Evolutionary conservation across 139 green algal species (phyloP), one percentile per base, ranked within the genome.

Genomic region (Chlamydomonas asymmetrica): DNA sequence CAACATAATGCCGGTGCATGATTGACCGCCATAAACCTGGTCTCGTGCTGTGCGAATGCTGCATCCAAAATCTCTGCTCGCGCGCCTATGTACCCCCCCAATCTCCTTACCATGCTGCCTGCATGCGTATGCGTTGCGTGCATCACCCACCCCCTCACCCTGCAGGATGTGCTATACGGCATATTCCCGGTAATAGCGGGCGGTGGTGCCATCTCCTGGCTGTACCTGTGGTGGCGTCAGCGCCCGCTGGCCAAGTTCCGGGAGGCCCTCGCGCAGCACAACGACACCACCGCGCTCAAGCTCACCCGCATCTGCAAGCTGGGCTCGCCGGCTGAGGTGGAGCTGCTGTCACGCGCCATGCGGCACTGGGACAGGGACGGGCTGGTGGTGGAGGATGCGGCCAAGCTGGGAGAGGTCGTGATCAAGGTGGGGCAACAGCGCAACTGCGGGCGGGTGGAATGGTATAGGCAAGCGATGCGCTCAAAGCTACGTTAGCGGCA

Each of bases 341-440:
- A 72, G 62, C 63, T 39, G 18, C 52, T 80, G 52, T 59, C 41
- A 5, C 76, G 76, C 3, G 76, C 69, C 35, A 82, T 82, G 76
- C 69, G 76, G 1, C 27, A 62, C 50, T 82, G 74, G 56, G 76
- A 82, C 48, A 31, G 45, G 3, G 76, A 82, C 39, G 63, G 50
- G 8, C 4, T 50, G 27, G 39, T 77, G 38, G 62, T 71, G 0
- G 45, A 63, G 29, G 62, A 70, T 4, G 50, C 62, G 13, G 69
- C 69, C 2, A 40, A 74, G 18, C 38, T 70, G 6, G 76, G 76
- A 5, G 76, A 82, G 68, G 41, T 56, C 31, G 69, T 82, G 50
- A 82, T 82, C 35, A 75, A 78, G 64, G 77, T 74, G 49, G 37
- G 77, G n/a, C n/a, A n/a, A n/a, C n/a, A n/a, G n/a, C n/a, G n/a